These are phyloP conservation scores for Coccomyxa sp. DNA, from an alignment of 139 green algal genomes.

Conservation along the genomic window DNA sequence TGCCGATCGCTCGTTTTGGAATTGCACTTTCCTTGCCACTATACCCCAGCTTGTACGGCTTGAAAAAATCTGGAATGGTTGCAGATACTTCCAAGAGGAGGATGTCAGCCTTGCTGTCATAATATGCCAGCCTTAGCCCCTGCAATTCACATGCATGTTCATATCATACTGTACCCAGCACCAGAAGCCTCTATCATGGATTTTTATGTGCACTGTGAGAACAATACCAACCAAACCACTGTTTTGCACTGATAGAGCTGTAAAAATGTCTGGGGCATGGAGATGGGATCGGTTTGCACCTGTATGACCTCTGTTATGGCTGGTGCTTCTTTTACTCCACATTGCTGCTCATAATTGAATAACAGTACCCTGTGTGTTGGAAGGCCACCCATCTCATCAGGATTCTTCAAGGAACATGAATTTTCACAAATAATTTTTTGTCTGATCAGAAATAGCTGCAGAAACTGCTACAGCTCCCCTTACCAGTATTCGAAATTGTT, in stretches of 20 bases:
- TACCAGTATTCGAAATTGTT: slow-evolving; percentile 1
- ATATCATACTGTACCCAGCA: not conserved
- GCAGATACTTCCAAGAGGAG: not conserved
- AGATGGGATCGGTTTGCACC: not conserved
- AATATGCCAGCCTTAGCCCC: not conserved
- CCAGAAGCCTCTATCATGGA: not conserved
- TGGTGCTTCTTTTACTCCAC: not conserved
- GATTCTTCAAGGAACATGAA: too few relatives aligned
- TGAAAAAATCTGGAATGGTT: not conserved
- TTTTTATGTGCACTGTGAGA: not conserved
- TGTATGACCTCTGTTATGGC: not conserved
- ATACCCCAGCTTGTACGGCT: not conserved
- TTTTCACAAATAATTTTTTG: too few relatives aligned
- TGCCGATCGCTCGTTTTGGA: not conserved
- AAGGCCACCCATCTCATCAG: too few relatives aligned
- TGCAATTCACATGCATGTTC: not conserved
- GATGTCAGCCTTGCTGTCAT: not conserved
- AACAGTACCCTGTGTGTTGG: not conserved
- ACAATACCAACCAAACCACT: not conserved
- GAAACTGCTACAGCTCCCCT: not conserved
- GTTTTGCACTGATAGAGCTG: not conserved
- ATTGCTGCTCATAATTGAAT: not conserved
- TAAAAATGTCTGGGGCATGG: not conserved
- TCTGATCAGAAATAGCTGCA: too few relatives aligned
- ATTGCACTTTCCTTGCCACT: not conserved